Base-by-base conservation (phyloP, 2,329 filamentous ascomycete genomes). In the Cytospora chrysosperma region DNA sequence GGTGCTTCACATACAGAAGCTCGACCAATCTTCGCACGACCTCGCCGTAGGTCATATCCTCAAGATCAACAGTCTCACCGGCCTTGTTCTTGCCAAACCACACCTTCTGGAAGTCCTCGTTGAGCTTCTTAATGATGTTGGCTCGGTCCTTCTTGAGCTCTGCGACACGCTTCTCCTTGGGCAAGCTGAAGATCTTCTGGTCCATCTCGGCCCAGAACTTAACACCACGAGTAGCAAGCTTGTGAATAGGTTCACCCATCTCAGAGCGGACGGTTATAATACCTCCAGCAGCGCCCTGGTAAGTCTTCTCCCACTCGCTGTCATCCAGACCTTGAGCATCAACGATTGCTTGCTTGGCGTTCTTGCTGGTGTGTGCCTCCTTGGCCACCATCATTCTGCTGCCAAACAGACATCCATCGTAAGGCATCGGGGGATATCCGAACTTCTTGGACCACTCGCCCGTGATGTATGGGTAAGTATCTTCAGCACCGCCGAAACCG, bases 241-340 rank as follows among this genome's bases (percentile, higher is more conserved):
- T 99, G 82, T 99, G 95, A 67, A 99, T 99, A 7, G 95, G 96
- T 82, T 99, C 95, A 53, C 95, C 96, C 96, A 99, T 99, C 79
- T 99, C 95, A 1, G 95, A 99, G 68, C 93, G 88, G 56, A 99
- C 95, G 30, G 95, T 99, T 71, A 99, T 94, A 67, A 99, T 88
- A 75, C 95, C 95, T 71, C 95, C 95, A 63, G 93, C 90, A 28
- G 93, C 84, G 21, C 91, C 92, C 80, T 94, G 92, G 82, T 97
- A 97, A 6, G 92, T 96, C 79, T 93, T 88, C 78, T 97, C 93
- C 93, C 93, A 97, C 69, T 94, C 84, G 66, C 76, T 77, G 72
- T 97, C 93, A 57, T 90, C 89, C 40, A 97, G 82, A 74, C 93
- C 93, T 65, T 88, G 85, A 4, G 93, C 92, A 66, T 93, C 91